phyloP scores from a whole-genome alignment of 2,329 filamentous ascomycete genomes.

The Microsporum audouinii region DNA sequence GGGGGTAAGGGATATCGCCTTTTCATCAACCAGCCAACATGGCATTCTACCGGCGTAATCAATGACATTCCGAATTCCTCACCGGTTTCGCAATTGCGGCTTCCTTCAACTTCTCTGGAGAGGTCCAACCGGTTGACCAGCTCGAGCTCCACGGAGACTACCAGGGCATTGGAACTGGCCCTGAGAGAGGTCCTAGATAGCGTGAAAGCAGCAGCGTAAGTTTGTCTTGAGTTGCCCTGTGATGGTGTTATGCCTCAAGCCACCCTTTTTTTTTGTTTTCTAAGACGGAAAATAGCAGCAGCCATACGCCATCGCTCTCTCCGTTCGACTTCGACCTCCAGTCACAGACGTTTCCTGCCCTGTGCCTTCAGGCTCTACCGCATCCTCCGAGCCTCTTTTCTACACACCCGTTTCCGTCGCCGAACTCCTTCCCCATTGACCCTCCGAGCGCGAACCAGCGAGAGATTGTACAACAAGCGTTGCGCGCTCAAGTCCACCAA shows the following conservation, averaged over 20 bases:
- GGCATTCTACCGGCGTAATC: constrained; percentile 68
- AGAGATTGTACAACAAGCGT: constrained; percentile 56
- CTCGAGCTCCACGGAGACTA: constrained; percentile 54
- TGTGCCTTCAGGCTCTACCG: constrained; percentile 70
- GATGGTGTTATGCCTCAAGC: background rate
- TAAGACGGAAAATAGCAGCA: constrained; percentile 27
- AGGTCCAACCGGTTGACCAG: constrained; percentile 6
- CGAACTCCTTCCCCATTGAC: constrained; percentile 68
- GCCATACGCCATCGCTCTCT: constrained; percentile 31
- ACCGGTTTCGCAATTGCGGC: constrained; percentile 18
- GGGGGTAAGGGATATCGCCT: constrained; percentile 31
- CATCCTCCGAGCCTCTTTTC: constrained; percentile 74
- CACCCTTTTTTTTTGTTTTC: constrained; percentile 4
- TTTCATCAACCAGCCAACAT: constrained; percentile 52
- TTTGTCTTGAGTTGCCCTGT: constrained; percentile 10
- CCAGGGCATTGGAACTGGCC: constrained; percentile 71
- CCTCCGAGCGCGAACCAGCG: constrained; percentile 64
- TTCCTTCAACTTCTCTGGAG: constrained; percentile 10
- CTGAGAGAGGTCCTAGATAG: constrained; percentile 71
- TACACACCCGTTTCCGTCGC: constrained; percentile 63
- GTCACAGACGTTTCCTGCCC: constrained; percentile 70
- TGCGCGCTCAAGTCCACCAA: constrained; percentile 54
- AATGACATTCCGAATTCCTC: constrained; percentile 51
- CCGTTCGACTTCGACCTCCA: constrained; percentile 74
- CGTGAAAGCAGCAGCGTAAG: constrained; percentile 70